These are phyloP conservation scores for Mycocentrospora acerina DNA, from an alignment of 2,329 filamentous ascomycete genomes.

Conservation along the genomic window DNA sequence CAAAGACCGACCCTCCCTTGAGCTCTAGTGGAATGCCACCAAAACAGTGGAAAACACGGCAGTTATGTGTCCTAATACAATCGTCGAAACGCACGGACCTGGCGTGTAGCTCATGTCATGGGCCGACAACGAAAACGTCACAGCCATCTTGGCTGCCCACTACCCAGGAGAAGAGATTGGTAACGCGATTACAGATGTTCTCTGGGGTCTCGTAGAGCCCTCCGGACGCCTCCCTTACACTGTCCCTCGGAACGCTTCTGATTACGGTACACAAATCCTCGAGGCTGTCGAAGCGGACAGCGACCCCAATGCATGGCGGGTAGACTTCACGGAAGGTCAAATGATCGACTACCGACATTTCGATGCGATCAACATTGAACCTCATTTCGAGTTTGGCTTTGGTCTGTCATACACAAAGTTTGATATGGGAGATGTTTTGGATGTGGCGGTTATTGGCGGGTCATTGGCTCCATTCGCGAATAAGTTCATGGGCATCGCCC, in stretches of 20 bases:
- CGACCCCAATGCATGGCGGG: conserved; percentile 46
- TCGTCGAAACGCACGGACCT: conserved; percentile 50
- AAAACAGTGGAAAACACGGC: conserved; percentile 46
- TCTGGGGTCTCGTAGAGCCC: conserved; percentile 75
- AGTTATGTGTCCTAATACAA: conserved; percentile 50
- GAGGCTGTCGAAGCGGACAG: conserved; percentile 39
- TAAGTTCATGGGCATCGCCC: conserved; percentile 18
- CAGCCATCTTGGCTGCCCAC: conserved; percentile 44
- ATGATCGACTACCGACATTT: conserved; percentile 59
- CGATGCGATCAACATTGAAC: conserved; percentile 38
- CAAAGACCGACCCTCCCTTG: conserved; percentile 41
- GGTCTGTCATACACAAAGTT: conserved; percentile 44
- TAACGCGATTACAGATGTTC: conserved; percentile 43
- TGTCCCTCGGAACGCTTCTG: conserved; percentile 68
- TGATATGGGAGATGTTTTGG: conserved; percentile 23
- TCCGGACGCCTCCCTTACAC: conserved; percentile 85
- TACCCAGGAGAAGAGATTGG: conserved; percentile 44
- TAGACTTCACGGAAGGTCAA: conserved; percentile 54
- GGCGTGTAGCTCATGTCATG: conserved; percentile 44
- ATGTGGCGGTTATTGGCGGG: conserved; percentile 15
- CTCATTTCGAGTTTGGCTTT: conserved; percentile 41
- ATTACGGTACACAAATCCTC: conserved; percentile 56
- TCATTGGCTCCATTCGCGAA: conserved; percentile 14
- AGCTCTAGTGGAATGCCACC: conserved; percentile 46
- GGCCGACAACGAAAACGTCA: conserved; percentile 44